phyloP scores from a whole-genome alignment of 371 early-diverging fungal species.

The Actinomortierella ambigua region DNA sequence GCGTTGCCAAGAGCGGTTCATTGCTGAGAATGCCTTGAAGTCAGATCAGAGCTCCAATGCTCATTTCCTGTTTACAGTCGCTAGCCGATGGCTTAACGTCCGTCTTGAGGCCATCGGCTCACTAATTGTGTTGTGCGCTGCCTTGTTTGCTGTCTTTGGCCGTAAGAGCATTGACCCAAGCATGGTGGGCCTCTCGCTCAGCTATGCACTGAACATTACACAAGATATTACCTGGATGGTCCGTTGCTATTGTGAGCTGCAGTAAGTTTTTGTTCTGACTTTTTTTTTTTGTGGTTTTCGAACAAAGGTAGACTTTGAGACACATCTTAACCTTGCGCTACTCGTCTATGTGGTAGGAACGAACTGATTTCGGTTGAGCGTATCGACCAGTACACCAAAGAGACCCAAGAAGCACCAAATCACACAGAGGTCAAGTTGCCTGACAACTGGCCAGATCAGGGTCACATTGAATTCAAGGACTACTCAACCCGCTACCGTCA shows the following conservation, averaged over 20 bases:
- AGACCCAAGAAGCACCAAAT: slow-evolving; percentile 77
- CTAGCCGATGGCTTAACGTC: slow-evolving; percentile 2
- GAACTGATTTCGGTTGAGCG: slow-evolving; percentile 58
- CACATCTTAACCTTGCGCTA: too few relatives aligned
- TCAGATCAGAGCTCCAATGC: background rate
- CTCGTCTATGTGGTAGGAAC: too few relatives aligned
- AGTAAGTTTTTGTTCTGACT: slow-evolving; percentile 14
- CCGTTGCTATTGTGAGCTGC: background rate
- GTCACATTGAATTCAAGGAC: slow-evolving; percentile 57
- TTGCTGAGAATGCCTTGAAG: slow-evolving; percentile 1
- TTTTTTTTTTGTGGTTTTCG: too few relatives aligned
- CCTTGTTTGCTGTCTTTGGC: slow-evolving; percentile 50
- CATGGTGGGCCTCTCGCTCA: slow-evolving; percentile 56
- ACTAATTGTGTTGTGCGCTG: slow-evolving; percentile 65
- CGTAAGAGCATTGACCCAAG: slow-evolving; percentile 16
- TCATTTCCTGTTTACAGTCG: background rate
- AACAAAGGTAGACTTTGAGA: slow-evolving; percentile 79
- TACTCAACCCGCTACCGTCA: slow-evolving; percentile 60
- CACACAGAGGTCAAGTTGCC: slow-evolving; percentile 56
- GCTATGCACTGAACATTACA: slow-evolving; percentile 57
- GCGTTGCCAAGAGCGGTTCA: slow-evolving; percentile 10
- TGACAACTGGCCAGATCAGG: slow-evolving; percentile 49
- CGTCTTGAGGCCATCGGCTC: slow-evolving; percentile 50
- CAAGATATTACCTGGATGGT: slow-evolving; percentile 14
- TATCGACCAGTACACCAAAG: slow-evolving; percentile 71